Evolutionary conservation across 2,329 filamentous ascomycete species (phyloP).

Genomic region (Cladorrhinum sp.): DNA sequence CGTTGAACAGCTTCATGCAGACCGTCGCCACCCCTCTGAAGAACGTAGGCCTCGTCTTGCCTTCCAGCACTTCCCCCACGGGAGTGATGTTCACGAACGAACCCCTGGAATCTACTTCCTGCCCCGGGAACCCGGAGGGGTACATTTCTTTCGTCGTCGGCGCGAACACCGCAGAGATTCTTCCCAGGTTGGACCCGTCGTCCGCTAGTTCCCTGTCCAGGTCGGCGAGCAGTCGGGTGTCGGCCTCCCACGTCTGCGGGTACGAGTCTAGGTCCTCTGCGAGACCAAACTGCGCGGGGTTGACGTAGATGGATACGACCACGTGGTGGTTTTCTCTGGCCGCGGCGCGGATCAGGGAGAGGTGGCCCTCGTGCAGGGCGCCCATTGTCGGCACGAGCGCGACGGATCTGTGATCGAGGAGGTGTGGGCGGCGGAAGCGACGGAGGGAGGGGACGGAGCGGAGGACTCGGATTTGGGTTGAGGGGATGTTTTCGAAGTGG

Average conservation of each 20-base stretch:
- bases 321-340: conserved; percentile 82
- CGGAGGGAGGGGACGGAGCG: conserved; percentile 71
- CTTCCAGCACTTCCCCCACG: conserved; percentile 76
- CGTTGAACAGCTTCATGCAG: conserved; percentile 91
- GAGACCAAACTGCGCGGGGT: conserved; percentile 92
- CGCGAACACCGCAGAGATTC: conserved; percentile 80
- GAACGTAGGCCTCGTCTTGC: conserved; percentile 83
- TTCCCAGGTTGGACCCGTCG: conserved; percentile 58
- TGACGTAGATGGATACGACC: conserved; percentile 90
- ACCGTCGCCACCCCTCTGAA: conserved; percentile 95
- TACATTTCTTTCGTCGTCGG: conserved; percentile 85
- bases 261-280: conserved; percentile 87
- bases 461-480: conserved; percentile 66
- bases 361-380: conserved; percentile 87
- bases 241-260: conserved; percentile 82
- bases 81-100: conserved; percentile 92
- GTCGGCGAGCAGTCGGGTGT: conserved; percentile 63
- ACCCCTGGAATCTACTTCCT: conserved; percentile 70
- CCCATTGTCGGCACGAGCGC: conserved; percentile 97
- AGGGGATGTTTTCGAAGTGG: conserved; percentile 48
- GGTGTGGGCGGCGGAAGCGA: conserved; percentile 63
- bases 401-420: conserved; percentile 66
- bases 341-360: conserved; percentile 80
- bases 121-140: conserved; percentile 71
- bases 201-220: conserved; percentile 72